A percentile compares a stretch with the other conserved stretches of the same genome.
Evolutionary conservation across 306 rosid species (phyloP).

Genomic region (Sophora flavescens): DNA sequence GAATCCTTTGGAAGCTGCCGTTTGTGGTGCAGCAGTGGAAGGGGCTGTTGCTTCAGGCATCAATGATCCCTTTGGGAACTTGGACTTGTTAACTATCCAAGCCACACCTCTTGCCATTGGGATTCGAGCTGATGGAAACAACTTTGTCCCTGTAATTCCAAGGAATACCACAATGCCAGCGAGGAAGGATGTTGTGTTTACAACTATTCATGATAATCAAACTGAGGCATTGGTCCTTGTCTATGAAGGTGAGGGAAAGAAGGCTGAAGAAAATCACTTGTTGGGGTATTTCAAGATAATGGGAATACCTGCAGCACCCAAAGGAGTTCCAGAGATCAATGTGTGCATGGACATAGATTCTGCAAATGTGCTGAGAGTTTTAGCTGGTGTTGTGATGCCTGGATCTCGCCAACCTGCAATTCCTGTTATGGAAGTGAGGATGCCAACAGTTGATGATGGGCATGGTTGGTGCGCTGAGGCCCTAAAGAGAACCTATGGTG

Average conservation of each 20-base stretch:
- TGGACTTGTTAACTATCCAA: conserved; percentile 85
- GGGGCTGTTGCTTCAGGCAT: conserved; percentile 88
- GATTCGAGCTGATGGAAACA: conserved; percentile 74
- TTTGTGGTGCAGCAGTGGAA: conserved; percentile 85
- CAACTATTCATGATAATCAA: conserved; percentile 80
- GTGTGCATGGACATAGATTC: conserved; percentile 88
- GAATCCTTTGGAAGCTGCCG: conserved; percentile 85
- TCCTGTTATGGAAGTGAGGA: conserved; percentile 87
- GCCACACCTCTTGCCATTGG: conserved; percentile 84
- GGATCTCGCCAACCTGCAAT: conserved; percentile 58
- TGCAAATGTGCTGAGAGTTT: conserved; percentile 69
- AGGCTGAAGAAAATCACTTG: conserved; percentile 71
- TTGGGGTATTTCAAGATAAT: conserved; percentile 81
- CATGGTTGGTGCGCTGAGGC: conserved; percentile 93
- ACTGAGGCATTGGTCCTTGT: conserved; percentile 75
- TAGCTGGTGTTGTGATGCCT: conserved; percentile 68
- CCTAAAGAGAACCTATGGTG: conserved; percentile 64
- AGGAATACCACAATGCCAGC: conserved; percentile 84
- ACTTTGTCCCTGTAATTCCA: conserved; percentile 70
- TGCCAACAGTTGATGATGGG: conserved; percentile 88
- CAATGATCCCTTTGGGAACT: conserved; percentile 78
- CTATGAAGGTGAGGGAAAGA: conserved; percentile 77
- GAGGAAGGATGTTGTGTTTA: conserved; percentile 70
- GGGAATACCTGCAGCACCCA: conserved; percentile 75
- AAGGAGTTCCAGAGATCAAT: conserved; percentile 76